Base-by-base conservation (phyloP, 768 basidiomycete species). In the Jaapia argillacea region DNA sequence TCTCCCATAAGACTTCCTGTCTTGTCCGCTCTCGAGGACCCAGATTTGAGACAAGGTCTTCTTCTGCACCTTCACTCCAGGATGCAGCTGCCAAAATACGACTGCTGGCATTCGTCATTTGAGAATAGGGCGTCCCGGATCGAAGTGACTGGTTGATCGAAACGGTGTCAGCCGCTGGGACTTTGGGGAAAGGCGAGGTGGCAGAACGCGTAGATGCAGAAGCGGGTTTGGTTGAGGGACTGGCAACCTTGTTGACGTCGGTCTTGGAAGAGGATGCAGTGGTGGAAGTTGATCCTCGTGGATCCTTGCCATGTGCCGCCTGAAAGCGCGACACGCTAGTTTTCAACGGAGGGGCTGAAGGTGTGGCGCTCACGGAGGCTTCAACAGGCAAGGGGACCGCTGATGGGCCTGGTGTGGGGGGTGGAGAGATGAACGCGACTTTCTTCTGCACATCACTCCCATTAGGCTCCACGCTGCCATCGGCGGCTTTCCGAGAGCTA, bases 1-100 rank as follows among this genome's bases (percentile, higher is more conserved):
- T 97, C 67, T 97, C 93, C 69, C 90, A 96, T 22, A 97, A 63
- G 4, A 97, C 93, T 65, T 97, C 93, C 62, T 97, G 93, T 42
- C 93, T 77, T 28, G 93, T 96, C 45, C 93, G 78, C 60, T 97
- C 93, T 47, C 89, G 79, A 36, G 89, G 81, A n/a, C 91, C 89
- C 26, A 97, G 70, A 57, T 97, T 90, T 36, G 82, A 81, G 16
- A 97, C 87, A 35, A 97, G 77, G 61, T 97, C 93, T 44, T 88
- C 90, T 59, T 93, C 91, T 6, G 92, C 89, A 49, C 83, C 85
- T 59, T 94, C 88, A 56, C 89, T 93, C 93, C 93, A 97, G 16
- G 85, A 87, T 48, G 76, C 64, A 1, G 81, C 85, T 24, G 84
- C 75, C 31, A 87, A 69, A 45, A 91, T 86, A 35, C 81, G 76